Conservation (phyloP, 73 alveolate species). For the Tetrahymena elliotti region DNA sequence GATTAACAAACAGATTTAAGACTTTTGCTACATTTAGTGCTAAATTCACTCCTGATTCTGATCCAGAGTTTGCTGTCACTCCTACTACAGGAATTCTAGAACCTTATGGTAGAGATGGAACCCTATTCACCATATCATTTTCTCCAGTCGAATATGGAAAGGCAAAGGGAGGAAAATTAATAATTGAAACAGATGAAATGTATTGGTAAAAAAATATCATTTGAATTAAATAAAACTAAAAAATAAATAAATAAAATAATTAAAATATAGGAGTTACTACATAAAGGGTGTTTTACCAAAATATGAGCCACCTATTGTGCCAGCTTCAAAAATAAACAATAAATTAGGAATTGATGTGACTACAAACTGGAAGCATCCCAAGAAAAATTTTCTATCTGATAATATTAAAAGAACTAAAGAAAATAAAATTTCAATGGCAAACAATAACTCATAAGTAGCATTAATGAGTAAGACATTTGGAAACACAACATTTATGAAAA, state of each 20-base stretch:
- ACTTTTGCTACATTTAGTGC: constrained; percentile 33
- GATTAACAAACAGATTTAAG: constrained; percentile 16
- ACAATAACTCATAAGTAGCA: neutral
- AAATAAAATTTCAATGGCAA: neutral
- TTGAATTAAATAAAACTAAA: neutral
- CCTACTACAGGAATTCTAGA: constrained; percentile 25
- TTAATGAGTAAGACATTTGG: neutral
- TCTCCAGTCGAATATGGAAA: constrained; percentile 36
- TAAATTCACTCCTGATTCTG: constrained; percentile 35
- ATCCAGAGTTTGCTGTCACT: constrained; percentile 32
- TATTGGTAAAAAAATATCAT: constrained; percentile 14
- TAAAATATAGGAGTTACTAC: constrained; percentile 52
- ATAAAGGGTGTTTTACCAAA: constrained; percentile 96
- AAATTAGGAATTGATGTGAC: neutral
- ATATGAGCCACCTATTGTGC: constrained; percentile 83
- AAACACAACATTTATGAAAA: neutral
- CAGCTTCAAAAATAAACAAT: neutral
- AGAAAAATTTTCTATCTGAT: neutral
- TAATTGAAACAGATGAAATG: constrained; percentile 38
- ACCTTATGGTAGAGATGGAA: constrained; percentile 43
- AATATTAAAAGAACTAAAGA: neutral
- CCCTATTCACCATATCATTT: constrained; percentile 20
- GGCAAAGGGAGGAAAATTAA: constrained; percentile 13
- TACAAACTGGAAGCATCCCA: neutral
- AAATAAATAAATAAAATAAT: neutral